Conservation (phyloP, 2,329 filamentous ascomycete species). For the Aspergillus latus region DNA sequence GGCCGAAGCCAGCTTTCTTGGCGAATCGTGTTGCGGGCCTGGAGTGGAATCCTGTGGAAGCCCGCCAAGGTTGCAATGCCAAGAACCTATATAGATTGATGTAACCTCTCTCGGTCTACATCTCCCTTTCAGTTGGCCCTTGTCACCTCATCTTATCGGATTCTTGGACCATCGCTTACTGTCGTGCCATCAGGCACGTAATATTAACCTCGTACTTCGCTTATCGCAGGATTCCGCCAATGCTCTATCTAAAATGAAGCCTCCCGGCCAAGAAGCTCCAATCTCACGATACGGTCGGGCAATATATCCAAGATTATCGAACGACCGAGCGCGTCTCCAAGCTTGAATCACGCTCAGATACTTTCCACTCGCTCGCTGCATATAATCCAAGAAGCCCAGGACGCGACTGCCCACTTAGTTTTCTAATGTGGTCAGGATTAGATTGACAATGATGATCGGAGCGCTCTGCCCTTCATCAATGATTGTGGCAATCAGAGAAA, state of each 20-base stretch:
- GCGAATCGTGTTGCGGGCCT: slow-evolving; percentile 5
- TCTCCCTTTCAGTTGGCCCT: not conserved
- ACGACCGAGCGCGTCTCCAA: too few relatives aligned
- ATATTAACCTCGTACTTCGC: too few relatives aligned
- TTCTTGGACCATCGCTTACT: not conserved
- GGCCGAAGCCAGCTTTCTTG: slow-evolving; percentile 1
- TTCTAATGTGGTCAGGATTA: not conserved
- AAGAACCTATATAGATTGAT: slow-evolving; percentile 9
- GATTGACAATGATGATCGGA: not conserved
- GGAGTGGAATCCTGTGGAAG: not conserved
- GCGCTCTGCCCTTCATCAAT: not conserved
- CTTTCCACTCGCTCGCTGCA: not conserved
- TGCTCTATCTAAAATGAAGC: not conserved
- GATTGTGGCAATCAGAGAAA: not conserved
- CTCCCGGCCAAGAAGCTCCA: not conserved
- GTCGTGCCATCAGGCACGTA: too few relatives aligned
- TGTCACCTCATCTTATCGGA: not conserved
- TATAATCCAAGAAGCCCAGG: not conserved
- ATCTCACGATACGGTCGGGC: not conserved
- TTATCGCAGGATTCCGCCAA: not conserved
- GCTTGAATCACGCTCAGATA: not conserved
- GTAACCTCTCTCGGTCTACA: not conserved
- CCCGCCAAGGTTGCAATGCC: slow-evolving; percentile 22
- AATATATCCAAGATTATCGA: too few relatives aligned
- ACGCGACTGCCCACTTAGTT: not conserved